These are phyloP conservation scores for Microcyclospora tardicrescens DNA, from an alignment of 2,329 filamentous ascomycete species.

Conservation along the genomic window DNA sequence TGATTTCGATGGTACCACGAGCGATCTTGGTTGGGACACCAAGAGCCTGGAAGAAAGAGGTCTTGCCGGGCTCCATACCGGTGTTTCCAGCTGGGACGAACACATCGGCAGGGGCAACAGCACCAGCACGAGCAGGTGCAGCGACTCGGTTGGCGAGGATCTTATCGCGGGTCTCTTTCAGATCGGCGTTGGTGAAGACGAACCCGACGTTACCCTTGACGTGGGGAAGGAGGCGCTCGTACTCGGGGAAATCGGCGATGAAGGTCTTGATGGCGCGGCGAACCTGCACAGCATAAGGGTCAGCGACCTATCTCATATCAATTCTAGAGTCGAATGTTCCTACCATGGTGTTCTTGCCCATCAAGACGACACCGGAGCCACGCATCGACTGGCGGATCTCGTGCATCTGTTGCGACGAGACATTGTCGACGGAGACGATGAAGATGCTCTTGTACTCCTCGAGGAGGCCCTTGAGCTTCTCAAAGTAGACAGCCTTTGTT, in stretches of 20 bases:
- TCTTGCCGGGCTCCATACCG: constrained; percentile 99
- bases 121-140: constrained; percentile 94
- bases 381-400: constrained; percentile 92
- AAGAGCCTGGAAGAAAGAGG: constrained; percentile 99
- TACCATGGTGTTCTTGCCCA: constrained; percentile 99
- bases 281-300: constrained; percentile 41
- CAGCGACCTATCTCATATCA: no score
- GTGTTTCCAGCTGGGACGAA: constrained; percentile 97
- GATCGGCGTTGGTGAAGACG: constrained; percentile 97
- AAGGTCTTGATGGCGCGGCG: constrained; percentile 97
- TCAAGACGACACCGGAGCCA: constrained; percentile 85
- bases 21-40: constrained; percentile 99
- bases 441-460: constrained; percentile 96
- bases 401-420: constrained; percentile 99
- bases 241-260: constrained; percentile 80
- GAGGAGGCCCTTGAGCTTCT: constrained; percentile 96
- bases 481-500: constrained; percentile 96
- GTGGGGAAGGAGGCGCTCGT: constrained; percentile 91
- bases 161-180: constrained; percentile 86
- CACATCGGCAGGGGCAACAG: constrained; percentile 84
- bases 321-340: constrained; percentile 13
- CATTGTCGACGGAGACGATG: constrained; percentile 78
- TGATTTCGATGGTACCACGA: constrained; percentile 99
- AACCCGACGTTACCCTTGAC: constrained; percentile 98
- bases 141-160: constrained; percentile 96